Base-by-base conservation (phyloP, 1,284 basidiomycete species). In the Tremellales sp. region DNA sequence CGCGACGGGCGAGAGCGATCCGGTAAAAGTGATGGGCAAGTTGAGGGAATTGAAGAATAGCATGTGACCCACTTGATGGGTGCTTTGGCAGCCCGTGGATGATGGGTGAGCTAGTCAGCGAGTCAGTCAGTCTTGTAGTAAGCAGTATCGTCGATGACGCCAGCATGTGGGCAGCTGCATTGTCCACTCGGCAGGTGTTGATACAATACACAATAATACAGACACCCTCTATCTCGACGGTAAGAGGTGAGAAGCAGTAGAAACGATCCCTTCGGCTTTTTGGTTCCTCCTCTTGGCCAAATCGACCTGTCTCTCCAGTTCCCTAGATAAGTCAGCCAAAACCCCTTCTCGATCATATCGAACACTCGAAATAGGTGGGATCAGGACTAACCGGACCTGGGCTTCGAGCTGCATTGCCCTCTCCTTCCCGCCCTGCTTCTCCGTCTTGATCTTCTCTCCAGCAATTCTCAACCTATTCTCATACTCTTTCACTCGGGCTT, bases 371-470 rank as follows among this genome's bases (percentile, higher is more conserved):
- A 31, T 31, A 31, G 29, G 15, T 8, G 29, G 29, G 29, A 31
- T 10, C 10, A 31, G n/a, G 0, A 69, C 69, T 51, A 46, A 70
- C 70, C 64, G 55, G 45, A 75, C 68, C 47, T 73, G 73, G 21
- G 56, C 59, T 43, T 75, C 71, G 39, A 81, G 58, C 59, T 80
- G 77, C 12, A 62, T 54, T 2, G 79, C 78, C 17, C 79, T 57
- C 75, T 98, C 94, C 77, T 97, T 97, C 33, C 87, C 84, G 3
- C 94, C 94, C 65, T 97, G 92, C 56, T 89, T 80, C 76, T 97
- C 94, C 40, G 91, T 80, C 80, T 97, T 98, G 60, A 93, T 84
- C 70, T 86, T 86, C 78, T 98, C 94, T 64, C 94, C 91, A 0
- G 90, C 89, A 0, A 84, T 82, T 68, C 84, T 85, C 60, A 92